These are phyloP conservation scores for Thielaviopsis ethacetica DNA, from an alignment of 2,329 filamentous ascomycete genomes.

Conservation along the genomic window DNA sequence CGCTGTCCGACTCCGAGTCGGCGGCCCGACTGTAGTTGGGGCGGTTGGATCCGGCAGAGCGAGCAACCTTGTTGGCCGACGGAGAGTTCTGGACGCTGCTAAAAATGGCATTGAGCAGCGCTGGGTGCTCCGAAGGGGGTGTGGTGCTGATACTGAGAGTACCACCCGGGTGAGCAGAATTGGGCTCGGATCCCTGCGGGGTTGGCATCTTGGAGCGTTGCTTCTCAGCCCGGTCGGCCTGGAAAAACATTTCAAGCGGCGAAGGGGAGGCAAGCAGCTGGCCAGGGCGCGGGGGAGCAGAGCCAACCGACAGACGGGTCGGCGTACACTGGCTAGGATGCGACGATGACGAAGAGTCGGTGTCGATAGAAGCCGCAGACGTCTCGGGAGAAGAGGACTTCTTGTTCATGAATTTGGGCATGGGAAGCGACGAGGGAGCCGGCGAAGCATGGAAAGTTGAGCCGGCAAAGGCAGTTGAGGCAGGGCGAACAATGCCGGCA, in stretches of 20 bases:
- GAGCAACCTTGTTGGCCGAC: constrained; percentile 4
- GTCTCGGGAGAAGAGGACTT: constrained; percentile 22
- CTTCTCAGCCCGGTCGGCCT: constrained; percentile 66
- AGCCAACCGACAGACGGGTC: neutral
- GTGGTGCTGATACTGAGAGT: neutral
- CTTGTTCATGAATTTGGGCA: constrained; percentile 73
- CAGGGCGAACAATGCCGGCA: constrained; percentile 5
- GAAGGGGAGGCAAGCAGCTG: constrained; percentile 36
- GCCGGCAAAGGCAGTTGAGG: constrained; percentile 58
- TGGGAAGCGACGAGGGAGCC: constrained; percentile 73
- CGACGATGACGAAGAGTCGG: neutral
- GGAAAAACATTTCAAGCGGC: constrained; percentile 80
- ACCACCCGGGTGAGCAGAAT: neutral
- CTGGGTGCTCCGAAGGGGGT: constrained; percentile 4
- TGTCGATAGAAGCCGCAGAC: neutral
- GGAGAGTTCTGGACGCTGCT: constrained; percentile 10
- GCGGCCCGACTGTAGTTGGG: constrained; percentile 7
- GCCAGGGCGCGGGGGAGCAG: neutral
- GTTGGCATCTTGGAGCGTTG: constrained; percentile 25
- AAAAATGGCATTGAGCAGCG: constrained; percentile 4
- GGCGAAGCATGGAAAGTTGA: constrained; percentile 92
- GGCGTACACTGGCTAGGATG: neutral
- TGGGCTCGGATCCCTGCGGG: neutral
- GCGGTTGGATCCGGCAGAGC: neutral
- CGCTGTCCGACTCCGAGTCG: constrained; percentile 6